Evolutionary conservation across 441 rosid species (phyloP).

Genomic region (Pelargonium citronellum): DNA sequence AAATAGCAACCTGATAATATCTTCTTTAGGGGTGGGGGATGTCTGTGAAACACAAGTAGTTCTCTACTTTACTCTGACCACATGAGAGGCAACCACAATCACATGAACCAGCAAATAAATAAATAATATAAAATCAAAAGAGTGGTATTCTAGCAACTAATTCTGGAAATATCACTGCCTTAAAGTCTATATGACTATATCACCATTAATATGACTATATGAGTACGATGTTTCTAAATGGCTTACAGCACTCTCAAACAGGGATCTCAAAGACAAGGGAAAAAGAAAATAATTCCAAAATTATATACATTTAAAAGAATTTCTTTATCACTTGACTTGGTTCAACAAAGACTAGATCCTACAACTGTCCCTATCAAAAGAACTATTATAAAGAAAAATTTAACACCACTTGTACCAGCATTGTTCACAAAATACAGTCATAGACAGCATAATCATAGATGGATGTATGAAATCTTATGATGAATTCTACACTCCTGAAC

Average conservation of each 20-base stretch:
- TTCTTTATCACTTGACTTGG: not conserved
- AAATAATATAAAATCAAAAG: not conserved
- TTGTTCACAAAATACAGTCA: no score
- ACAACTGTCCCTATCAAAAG: not conserved
- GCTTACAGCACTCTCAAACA: not conserved
- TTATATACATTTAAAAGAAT: not conserved
- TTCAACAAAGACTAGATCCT: not conserved
- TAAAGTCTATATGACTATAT: not conserved
- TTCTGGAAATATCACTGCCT: not conserved
- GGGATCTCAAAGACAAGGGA: not conserved
- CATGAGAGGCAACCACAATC: not conserved
- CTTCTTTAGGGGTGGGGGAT: not conserved
- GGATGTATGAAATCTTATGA: not conserved
- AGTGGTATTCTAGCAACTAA: not conserved
- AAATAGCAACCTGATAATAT: not conserved
- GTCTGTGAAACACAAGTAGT: not conserved
- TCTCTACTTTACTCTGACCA: not conserved
- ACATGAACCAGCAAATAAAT: not conserved
- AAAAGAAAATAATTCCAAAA: not conserved
- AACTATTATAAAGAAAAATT: no score
- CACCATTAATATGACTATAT: constrained; percentile 2
- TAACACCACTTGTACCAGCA: no score
- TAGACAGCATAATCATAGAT: no score
- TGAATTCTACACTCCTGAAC: not conserved
- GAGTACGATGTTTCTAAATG: not conserved